A percentile compares a stretch with the other conserved stretches of the same genome.
These are phyloP conservation scores for Corymbia maculata DNA, from an alignment of 345 rosid genomes.

Conservation along the genomic window DNA sequence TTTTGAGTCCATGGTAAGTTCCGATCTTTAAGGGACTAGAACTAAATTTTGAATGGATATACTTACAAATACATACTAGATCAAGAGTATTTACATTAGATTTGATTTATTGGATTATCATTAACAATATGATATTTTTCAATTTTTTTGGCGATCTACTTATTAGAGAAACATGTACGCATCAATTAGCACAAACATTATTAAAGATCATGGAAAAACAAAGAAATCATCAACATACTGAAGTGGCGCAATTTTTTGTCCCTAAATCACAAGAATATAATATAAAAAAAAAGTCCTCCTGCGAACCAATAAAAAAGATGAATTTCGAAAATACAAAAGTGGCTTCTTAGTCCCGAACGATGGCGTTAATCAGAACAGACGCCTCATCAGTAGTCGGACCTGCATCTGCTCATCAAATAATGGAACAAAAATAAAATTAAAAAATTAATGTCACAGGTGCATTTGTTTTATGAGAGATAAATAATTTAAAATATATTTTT, in stretches of 20 bases:
- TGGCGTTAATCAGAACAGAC: constrained; percentile 53
- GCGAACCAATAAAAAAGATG: neutral
- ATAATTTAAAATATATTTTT: too few species aligned
- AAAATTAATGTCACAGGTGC: neutral
- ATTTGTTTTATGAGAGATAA: too few species aligned
- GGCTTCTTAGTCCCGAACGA: constrained; percentile 34
- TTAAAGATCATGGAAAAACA: neutral
- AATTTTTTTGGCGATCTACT: neutral
- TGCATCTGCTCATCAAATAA: constrained; percentile 24
- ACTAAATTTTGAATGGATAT: too few species aligned
- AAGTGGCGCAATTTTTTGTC: neutral
- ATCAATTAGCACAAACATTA: neutral
- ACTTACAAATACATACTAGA: neutral
- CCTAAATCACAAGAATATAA: neutral
- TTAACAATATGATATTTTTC: neutral
- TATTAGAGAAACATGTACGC: neutral
- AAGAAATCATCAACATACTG: neutral
- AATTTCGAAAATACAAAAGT: neutral
- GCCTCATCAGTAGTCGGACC: constrained; percentile 65
- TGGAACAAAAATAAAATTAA: fast-evolving
- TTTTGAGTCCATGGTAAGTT: neutral
- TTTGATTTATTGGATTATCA: neutral
- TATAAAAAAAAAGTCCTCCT: neutral
- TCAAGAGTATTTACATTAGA: fast-evolving
- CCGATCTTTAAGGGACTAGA: neutral